These are phyloP conservation scores for Garcileccinum viscosum DNA, from an alignment of 1,284 basidiomycete genomes.

Conservation along the genomic window DNA sequence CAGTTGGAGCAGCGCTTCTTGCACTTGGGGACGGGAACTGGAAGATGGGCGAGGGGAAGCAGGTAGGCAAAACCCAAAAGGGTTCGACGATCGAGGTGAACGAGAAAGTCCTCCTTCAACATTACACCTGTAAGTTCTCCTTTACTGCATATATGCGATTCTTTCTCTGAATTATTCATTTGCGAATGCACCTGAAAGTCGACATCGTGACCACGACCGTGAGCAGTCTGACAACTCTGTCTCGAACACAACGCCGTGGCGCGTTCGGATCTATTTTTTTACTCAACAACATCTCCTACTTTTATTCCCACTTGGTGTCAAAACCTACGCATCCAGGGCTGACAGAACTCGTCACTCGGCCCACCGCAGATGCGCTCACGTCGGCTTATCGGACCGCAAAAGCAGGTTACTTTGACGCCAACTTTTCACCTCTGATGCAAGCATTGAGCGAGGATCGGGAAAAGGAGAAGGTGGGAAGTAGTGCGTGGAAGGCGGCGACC, in stretches of 20 bases:
- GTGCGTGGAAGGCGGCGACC: conserved; percentile 57
- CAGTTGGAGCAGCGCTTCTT: conserved; percentile 66
- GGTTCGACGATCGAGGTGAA: conserved; percentile 52
- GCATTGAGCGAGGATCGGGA: conserved; percentile 69
- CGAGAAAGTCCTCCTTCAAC: conserved; percentile 69
- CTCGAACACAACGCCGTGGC: conserved; percentile 67
- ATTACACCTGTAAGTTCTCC: conserved; percentile 67
- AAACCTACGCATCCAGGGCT: conserved; percentile 54
- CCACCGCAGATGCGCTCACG: conserved; percentile 64
- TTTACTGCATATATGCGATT: neutral
- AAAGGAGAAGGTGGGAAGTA: conserved; percentile 58
- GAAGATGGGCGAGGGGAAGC: conserved; percentile 84
- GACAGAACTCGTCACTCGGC: conserved; percentile 59
- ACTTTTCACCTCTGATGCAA: conserved; percentile 78
- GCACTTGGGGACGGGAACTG: conserved; percentile 84
- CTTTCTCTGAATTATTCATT: conserved; percentile 3
- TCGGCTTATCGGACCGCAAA: conserved; percentile 78
- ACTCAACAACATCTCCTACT: conserved; percentile 76
- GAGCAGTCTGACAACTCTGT: conserved; percentile 63
- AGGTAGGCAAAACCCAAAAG: conserved; percentile 58
- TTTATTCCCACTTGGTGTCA: conserved; percentile 63
- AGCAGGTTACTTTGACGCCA: conserved; percentile 80
- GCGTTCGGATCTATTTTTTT: conserved; percentile 77
- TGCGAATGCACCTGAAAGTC: conserved; percentile 45
- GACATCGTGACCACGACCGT: conserved; percentile 72